Conservation (phyloP, 1,139 yeast species). For the Petasospora fabianii region DNA sequence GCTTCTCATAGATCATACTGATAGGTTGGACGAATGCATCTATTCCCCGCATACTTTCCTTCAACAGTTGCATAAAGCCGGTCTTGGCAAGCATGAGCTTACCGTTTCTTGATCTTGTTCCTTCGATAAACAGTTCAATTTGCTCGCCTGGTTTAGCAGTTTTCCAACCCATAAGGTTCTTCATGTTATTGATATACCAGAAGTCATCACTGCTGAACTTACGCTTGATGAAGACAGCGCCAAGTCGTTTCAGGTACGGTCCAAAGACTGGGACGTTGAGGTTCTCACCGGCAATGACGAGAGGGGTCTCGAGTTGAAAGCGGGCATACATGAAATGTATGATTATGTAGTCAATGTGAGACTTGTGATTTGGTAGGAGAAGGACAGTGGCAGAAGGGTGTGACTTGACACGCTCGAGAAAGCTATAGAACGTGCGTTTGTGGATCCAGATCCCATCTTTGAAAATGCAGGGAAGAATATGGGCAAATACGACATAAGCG, state of each 20-base stretch:
- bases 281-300: slow-evolving; percentile 25
- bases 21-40: slow-evolving; percentile 17
- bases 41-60: slow-evolving; percentile 12
- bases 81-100: slow-evolving; percentile 23
- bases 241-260: slow-evolving; percentile 13
- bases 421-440: slow-evolving; percentile 11
- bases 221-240: slow-evolving; percentile 23
- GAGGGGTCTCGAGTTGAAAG: slow-evolving; percentile 18
- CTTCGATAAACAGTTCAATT: slow-evolving; percentile 23
- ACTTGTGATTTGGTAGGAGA: slow-evolving; percentile 22
- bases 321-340: slow-evolving; percentile 19
- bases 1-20: slow-evolving; percentile 22
- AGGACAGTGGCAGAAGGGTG: slow-evolving; percentile 5
- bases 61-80: slow-evolving; percentile 20
- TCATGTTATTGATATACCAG: slow-evolving; percentile 15
- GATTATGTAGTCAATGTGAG: slow-evolving; percentile 24
- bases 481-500: slow-evolving; percentile 17
- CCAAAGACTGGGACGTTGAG: slow-evolving; percentile 24
- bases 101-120: slow-evolving; percentile 25
- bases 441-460: slow-evolving; percentile 25
- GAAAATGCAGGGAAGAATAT: slow-evolving; percentile 18
- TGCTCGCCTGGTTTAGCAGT: slow-evolving; percentile 6
- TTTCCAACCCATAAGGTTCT: slow-evolving; percentile 12
- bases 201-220: slow-evolving; percentile 19
- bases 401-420: slow-evolving; percentile 7